Evolutionary conservation across 768 basidiomycete species (phyloP).

Genomic region (Termitomyces sp.): DNA sequence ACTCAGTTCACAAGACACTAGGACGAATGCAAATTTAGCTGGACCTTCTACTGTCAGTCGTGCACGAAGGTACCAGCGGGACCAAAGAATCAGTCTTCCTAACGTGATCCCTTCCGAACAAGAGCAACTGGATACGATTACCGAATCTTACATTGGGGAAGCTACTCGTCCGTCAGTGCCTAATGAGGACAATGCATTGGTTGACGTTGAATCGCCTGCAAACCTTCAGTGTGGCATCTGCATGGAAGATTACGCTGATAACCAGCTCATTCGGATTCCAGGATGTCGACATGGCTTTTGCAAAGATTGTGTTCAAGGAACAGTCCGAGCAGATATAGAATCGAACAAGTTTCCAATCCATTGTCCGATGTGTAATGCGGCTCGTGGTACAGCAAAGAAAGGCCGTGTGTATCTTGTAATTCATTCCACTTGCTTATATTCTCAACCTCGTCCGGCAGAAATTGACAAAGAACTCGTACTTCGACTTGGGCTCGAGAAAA

Average conservation of each 20-base stretch:
- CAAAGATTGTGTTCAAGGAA: conserved; percentile 40
- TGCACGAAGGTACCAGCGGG: too few relatives aligned
- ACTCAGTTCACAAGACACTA: neutral
- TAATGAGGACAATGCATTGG: neutral
- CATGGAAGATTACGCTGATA: conserved; percentile 36
- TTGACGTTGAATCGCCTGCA: neutral
- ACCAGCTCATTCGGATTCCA: neutral
- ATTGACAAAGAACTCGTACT: conserved; percentile 36
- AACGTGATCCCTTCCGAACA: neutral
- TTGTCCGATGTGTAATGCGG: conserved; percentile 50
- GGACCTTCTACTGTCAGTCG: neutral
- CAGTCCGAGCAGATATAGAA: conserved; percentile 40
- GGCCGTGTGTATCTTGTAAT: neutral
- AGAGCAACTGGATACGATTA: neutral
- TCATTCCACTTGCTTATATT: neutral
- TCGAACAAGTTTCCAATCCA: conserved; percentile 54
- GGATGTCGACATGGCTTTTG: conserved; percentile 51
- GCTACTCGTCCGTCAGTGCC: neutral
- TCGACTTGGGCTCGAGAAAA: conserved; percentile 38
- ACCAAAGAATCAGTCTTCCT: neutral
- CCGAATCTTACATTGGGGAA: neutral
- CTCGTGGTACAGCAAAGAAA: conserved; percentile 2
- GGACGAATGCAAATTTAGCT: neutral
- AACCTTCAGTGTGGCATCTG: conserved; percentile 45
- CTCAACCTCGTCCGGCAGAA: conserved; percentile 23